Conservation (phyloP, 805 yeast species). For the Saturnispora silvae region DNA sequence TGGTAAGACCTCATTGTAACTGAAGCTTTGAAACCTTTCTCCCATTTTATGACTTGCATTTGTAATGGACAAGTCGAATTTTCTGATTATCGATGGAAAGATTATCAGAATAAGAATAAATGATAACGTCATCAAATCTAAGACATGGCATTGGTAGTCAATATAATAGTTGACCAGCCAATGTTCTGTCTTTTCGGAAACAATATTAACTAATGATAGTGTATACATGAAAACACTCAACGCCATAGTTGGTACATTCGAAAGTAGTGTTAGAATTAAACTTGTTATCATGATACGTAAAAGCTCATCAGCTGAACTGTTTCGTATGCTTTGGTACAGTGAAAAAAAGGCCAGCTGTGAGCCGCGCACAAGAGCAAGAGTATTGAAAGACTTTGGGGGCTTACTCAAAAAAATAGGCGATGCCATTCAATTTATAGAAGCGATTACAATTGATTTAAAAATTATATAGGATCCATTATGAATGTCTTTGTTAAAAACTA, state of each 20-base stretch:
- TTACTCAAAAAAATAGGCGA: constrained; percentile 49
- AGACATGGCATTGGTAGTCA: constrained; percentile 8
- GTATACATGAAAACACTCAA: not conserved
- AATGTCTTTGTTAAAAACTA: too few species aligned
- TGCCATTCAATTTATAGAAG: constrained; percentile 30
- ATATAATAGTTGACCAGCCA: constrained; percentile 1
- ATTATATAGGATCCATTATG: not conserved
- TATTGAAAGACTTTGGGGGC: constrained; percentile 46
- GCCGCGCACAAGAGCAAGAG: constrained; percentile 40
- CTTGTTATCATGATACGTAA: constrained; percentile 2
- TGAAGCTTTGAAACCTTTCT: not conserved
- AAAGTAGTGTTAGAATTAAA: not conserved
- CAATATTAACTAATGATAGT: not conserved
- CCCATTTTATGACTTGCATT: not conserved
- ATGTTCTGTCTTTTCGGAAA: not conserved
- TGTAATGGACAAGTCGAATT: not conserved
- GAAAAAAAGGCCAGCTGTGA: constrained; percentile 37
- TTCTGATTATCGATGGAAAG: not conserved
- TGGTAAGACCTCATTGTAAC: constrained; percentile 2
- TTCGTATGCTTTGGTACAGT: not conserved
- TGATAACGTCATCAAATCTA: constrained; percentile 3
- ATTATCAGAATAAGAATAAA: not conserved
- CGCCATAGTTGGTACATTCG: constrained; percentile 4
- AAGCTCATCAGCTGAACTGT: not conserved
- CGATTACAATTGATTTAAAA: not conserved